Percentiles rank a stretch among this genome's conserved stretches.
Conservation (phyloP, 2,329 filamentous ascomycete genomes). For the Fusarium sterilihyphosum region DNA sequence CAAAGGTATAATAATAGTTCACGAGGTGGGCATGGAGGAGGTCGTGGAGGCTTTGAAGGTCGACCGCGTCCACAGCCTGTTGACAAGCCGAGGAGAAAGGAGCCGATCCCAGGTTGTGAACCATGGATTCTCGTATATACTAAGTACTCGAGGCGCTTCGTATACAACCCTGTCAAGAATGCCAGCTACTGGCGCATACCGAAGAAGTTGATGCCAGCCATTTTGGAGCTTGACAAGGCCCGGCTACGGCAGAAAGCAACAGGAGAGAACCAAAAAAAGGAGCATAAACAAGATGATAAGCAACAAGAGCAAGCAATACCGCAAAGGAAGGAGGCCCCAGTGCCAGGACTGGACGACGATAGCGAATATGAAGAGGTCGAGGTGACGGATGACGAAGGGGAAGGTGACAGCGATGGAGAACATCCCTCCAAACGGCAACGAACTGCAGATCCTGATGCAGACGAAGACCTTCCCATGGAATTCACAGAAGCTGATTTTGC, state of each 20-base stretch:
- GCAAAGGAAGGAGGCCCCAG: neutral
- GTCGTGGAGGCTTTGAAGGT: constrained; percentile 63
- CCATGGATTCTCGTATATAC: constrained; percentile 96
- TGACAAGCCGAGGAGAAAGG: constrained; percentile 84
- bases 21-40: constrained; percentile 46
- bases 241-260: constrained; percentile 69
- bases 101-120: constrained; percentile 80
- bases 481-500: constrained; percentile 96
- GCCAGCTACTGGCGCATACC: constrained; percentile 97
- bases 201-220: constrained; percentile 82
- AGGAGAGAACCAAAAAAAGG: constrained; percentile 42
- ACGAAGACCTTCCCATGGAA: constrained; percentile 69
- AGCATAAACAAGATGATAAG: constrained; percentile 10
- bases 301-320: neutral
- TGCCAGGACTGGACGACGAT: constrained; percentile 52
- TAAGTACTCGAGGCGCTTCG: constrained; percentile 87
- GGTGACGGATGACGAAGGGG: constrained; percentile 62
- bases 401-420: constrained; percentile 57
- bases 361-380: constrained; percentile 67
- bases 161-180: constrained; percentile 86
- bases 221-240: constrained; percentile 77
- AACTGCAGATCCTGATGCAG: constrained; percentile 67
- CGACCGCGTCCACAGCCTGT: constrained; percentile 73
- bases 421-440: constrained; percentile 70
- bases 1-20: constrained; percentile 44